phyloP scores from a whole-genome alignment of 495 filamentous ascomycete species.

The Penicillium cinerascens region DNA sequence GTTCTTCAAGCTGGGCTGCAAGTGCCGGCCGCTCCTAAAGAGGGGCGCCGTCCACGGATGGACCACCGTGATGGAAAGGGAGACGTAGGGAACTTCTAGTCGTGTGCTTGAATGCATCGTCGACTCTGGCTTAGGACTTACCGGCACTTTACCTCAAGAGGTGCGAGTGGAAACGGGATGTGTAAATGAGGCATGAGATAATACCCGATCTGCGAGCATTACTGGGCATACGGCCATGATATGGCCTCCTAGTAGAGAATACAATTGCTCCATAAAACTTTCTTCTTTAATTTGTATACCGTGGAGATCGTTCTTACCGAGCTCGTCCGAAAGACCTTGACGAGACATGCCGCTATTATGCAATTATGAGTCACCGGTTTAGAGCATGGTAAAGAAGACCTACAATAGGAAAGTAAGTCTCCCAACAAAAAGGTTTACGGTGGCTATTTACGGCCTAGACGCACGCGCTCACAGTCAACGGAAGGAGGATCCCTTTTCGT shows the following conservation, averaged over 20 bases:
- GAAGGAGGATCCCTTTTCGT: too few species aligned
- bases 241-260: not conserved
- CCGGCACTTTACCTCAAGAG: not conserved
- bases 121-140: not conserved
- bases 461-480: too few species aligned
- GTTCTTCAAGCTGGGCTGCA: slow-evolving; percentile 72
- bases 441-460: too few species aligned
- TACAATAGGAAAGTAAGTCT: too few species aligned
- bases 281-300: too few species aligned
- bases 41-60: slow-evolving; percentile 4
- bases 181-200: slow-evolving; percentile 21
- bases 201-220: slow-evolving; percentile 14
- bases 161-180: not conserved
- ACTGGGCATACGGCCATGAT: not conserved
- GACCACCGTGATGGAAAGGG: not conserved
- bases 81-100: not conserved
- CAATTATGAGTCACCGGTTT: too few species aligned
- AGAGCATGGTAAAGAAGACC: too few species aligned
- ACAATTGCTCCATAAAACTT: not conserved
- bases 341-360: too few species aligned
- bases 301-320: too few species aligned
- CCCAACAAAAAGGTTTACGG: too few species aligned
- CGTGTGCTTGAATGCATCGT: slow-evolving; percentile 1
- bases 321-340: too few species aligned
- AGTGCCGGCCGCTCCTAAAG: slow-evolving; percentile 41